phyloP scores from a whole-genome alignment of 495 filamentous ascomycete genomes.

The Penicillium egyptiacum region DNA sequence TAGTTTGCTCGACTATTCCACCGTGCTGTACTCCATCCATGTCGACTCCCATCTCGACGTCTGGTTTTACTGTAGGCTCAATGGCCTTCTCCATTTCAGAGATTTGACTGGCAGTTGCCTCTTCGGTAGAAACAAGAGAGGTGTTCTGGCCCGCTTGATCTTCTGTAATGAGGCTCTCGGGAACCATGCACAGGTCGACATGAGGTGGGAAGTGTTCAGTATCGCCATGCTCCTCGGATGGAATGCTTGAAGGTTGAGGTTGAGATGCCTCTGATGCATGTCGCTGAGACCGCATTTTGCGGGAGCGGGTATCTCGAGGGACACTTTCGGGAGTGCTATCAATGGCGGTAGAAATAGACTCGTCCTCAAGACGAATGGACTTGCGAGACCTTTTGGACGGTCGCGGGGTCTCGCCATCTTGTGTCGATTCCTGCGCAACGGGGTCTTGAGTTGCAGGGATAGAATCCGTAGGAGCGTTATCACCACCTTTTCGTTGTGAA shows the following conservation, averaged over 20 bases:
- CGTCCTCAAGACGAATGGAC: constrained; percentile 29
- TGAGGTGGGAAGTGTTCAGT: neutral
- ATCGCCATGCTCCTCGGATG: neutral
- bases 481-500: constrained; percentile 22
- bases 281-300: constrained; percentile 23
- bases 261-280: constrained; percentile 4
- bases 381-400: constrained; percentile 27
- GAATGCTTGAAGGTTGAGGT: neutral
- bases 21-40: neutral
- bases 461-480: constrained; percentile 1
- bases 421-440: neutral
- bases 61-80: constrained; percentile 10
- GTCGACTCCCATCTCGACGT: constrained; percentile 22
- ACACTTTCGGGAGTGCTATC: constrained; percentile 14
- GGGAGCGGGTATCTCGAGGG: constrained; percentile 20
- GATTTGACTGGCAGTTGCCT: constrained; percentile 21
- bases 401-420: constrained; percentile 13
- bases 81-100: constrained; percentile 9
- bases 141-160: neutral
- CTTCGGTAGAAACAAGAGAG: constrained; percentile 21
- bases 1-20: neutral
- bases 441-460: constrained; percentile 12
- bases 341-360: constrained; percentile 14
- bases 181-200: neutral
- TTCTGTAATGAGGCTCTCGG: constrained; percentile 7